phyloP scores from a whole-genome alignment of 805 yeast genomes.

The Middelhovenomyces tepae region DNA sequence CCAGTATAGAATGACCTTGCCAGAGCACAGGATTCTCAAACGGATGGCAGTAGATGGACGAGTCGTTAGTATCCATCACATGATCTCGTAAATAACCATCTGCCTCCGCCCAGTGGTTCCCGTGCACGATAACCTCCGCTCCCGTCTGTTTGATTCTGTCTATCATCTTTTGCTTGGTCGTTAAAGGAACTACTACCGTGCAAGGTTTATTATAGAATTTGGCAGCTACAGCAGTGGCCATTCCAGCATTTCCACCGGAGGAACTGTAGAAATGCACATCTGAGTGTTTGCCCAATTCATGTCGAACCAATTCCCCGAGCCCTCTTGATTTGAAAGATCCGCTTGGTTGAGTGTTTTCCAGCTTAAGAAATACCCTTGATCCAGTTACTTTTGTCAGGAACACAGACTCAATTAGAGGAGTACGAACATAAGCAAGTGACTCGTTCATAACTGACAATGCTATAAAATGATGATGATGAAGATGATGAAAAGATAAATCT shows the following conservation, averaged over 20 bases:
- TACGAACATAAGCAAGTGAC: too few species aligned
- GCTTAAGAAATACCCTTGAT: constrained; percentile 62
- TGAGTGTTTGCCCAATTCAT: constrained; percentile 29
- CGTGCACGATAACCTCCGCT: constrained; percentile 46
- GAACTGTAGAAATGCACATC: constrained; percentile 56
- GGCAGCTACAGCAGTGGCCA: constrained; percentile 90
- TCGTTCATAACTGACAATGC: too few species aligned
- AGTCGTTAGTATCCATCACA: constrained; percentile 55
- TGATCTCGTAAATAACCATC: constrained; percentile 62
- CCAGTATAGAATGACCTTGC: constrained; percentile 93
- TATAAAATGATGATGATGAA: too few species aligned
- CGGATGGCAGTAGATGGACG: constrained; percentile 80
- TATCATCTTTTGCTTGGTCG: constrained; percentile 39
- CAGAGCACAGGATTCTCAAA: constrained; percentile 86
- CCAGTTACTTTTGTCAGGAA: constrained; percentile 62
- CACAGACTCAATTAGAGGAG: constrained; percentile 67
- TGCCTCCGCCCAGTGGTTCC: constrained; percentile 74
- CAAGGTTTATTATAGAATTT: constrained; percentile 46
- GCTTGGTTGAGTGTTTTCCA: constrained; percentile 85
- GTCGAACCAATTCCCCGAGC: constrained; percentile 64
- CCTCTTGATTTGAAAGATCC: constrained; percentile 88
- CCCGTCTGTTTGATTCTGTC: constrained; percentile 38
- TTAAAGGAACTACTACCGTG: constrained; percentile 53
- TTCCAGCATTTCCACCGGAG: constrained; percentile 96
- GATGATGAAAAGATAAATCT: too few species aligned